These are phyloP conservation scores for Wickerhamiella galacta DNA, from an alignment of 805 yeast species.

Conservation along the genomic window DNA sequence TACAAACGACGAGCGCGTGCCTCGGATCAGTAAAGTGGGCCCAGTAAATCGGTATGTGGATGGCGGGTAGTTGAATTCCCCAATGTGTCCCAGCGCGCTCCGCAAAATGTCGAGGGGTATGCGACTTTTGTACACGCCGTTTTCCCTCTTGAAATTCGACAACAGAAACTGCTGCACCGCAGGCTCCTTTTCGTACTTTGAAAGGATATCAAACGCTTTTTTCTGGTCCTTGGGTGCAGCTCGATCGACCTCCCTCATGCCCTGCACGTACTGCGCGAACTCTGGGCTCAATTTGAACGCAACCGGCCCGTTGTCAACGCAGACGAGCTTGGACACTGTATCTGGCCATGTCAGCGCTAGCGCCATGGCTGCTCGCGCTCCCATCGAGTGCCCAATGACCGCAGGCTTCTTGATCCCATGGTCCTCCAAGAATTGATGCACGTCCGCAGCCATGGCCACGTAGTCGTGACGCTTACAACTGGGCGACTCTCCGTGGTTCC, in stretches of 20 bases:
- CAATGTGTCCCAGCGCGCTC: conserved; percentile 45
- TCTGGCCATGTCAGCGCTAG: conserved; percentile 51
- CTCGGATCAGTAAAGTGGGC: conserved; percentile 67
- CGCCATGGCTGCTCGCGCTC: conserved; percentile 90
- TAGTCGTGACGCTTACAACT: conserved; percentile 57
- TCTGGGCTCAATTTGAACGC: conserved; percentile 38
- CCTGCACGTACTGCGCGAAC: conserved; percentile 52
- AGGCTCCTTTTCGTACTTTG: conserved; percentile 41
- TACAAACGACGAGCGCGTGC: conserved; percentile 56
- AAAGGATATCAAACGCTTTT: conserved; percentile 51
- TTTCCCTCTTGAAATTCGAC: conserved; percentile 41
- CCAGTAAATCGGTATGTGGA: conserved; percentile 40
- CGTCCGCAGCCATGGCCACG: conserved; percentile 69
- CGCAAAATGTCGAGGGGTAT: conserved; percentile 62
- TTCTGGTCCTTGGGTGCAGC: conserved; percentile 31
- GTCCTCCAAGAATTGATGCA: conserved; percentile 48
- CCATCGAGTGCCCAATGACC: conserved; percentile 35
- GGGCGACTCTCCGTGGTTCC: conserved; percentile 92
- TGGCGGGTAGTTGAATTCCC: conserved; percentile 62
- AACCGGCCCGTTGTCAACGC: conserved; percentile 86
- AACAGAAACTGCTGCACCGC: conserved; percentile 61
- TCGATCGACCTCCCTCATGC: conserved; percentile 40
- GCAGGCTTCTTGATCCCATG: conserved; percentile 22
- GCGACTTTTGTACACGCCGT: conserved; percentile 28
- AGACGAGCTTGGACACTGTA: conserved; percentile 41